phyloP scores from a whole-genome alignment of 768 basidiomycete species.

The Austroboletus festivus region DNA sequence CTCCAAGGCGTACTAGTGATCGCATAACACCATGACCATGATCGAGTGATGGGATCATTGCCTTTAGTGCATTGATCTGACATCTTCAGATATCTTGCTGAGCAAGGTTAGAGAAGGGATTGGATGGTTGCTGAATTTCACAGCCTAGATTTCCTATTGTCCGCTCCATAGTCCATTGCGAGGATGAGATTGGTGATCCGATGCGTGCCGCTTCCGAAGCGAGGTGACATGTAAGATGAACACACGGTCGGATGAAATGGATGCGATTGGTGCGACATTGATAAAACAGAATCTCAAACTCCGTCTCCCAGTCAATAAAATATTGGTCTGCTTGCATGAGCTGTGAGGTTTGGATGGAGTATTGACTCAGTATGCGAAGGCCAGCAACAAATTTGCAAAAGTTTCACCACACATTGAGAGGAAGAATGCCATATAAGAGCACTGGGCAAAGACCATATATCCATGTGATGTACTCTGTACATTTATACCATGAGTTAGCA shows the following conservation, averaged over 20 bases:
- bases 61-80: too few relatives aligned
- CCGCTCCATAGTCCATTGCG: slow-evolving; percentile 4
- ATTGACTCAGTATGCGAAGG: neutral
- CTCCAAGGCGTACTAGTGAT: too few relatives aligned
- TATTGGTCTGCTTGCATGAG: neutral
- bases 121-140: neutral
- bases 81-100: too few relatives aligned
- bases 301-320: neutral
- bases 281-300: neutral
- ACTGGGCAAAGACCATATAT: too few relatives aligned
- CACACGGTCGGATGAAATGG: neutral
- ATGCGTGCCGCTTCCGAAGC: neutral
- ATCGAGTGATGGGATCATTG: too few relatives aligned
- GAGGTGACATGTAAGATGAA: neutral
- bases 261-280: neutral
- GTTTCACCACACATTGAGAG: too few relatives aligned
- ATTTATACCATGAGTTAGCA: too few relatives aligned
- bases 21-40: too few relatives aligned
- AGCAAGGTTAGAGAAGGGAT: neutral
- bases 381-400: slow-evolving; percentile 2
- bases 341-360: neutral
- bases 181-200: neutral
- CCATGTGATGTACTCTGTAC: too few relatives aligned
- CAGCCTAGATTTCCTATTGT: neutral
- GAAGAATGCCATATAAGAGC: too few relatives aligned